Evolutionary conservation across 768 basidiomycete species (phyloP), one percentile per base, ranked within the genome.

Genomic region (Rhodosporidiobolus odoratus): DNA sequence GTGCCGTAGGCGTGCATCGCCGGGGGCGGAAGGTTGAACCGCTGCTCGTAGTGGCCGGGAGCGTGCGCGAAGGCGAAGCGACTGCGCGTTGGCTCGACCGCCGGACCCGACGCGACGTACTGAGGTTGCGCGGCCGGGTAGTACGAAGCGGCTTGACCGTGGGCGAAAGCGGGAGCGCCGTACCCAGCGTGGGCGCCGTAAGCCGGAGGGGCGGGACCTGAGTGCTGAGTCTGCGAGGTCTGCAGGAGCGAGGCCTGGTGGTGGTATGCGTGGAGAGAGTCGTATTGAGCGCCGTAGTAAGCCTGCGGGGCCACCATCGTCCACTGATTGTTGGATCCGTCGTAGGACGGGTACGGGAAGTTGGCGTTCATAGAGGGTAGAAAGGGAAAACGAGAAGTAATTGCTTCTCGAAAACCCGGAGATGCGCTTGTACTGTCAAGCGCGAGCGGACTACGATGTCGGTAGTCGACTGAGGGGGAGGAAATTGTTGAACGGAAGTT

Each of bases 31-130:
- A 71, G 53, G 16, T 54, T 52, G 56, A 66, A 71, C n/a, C 27
- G 50, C 43, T 40, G 48, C 52, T 59, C 32, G 34, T 37, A 34
- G 15, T 59, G 69, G 38, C 43, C 45, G 25, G 34, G 45, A 15
- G 56, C 37, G 23, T 64, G 47, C 37, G 69, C 69, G 56, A 71
- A 71, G 32, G 69, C 64, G 48, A 71, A 71, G 43, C 69, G 69
- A 50, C 69, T 71, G 41, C 69, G 64, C 27, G 62, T 27, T n/a
- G 60, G 60, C 41, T 71, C 60, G n/a, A 57, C 69, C 52, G 23
- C 32, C 5, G 54, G 16, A 21, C 4, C 16, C 32, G 32, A 19
- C 5, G 54, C 54, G 65, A 50, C 25, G 54, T 48, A 62, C 19
- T 38, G 43, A 25, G 43, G 32, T 47, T 63, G 62, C 19, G 50